Evolutionary conservation across 2,329 filamentous ascomycete species (phyloP), one percentile per base, ranked within the genome.

Genomic region (Canariomyces notabilis): DNA sequence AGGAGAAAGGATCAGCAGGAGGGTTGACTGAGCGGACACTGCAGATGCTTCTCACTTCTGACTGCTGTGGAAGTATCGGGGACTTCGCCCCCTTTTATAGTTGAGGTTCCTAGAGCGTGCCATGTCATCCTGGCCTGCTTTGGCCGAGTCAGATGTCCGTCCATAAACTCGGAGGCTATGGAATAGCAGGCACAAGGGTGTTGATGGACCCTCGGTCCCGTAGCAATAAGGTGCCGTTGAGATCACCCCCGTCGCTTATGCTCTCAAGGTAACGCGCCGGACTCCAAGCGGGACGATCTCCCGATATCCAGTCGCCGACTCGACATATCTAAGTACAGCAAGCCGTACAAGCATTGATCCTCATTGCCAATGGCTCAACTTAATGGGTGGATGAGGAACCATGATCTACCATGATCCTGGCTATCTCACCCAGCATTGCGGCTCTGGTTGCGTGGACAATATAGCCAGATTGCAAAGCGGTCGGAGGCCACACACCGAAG

Each of bases 391-490:
- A 19, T 9, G 21, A n/a, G 29, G 5, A 37, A n/a, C n/a, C n/a
- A n/a, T n/a, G n/a, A n/a, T n/a, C n/a, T n/a, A n/a, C n/a, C 26
- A 8, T 29, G 43, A 33, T 45, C 36, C 37, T 11, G 16, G 26
- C 16, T 11, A 32, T 2, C 16, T 3, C 22, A 18, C 5, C 32
- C 35, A 43, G 52, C 52, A 57, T 59, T 53, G 54, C 51, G 56
- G 52, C 50, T 54, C 49, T 56, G 51, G 53, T 54, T 52, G 44
- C 36, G 12, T 19, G 34, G 21, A 6, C 15, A 49, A 48, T 54
- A 55, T 57, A 57, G 53, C 39, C 52, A 53, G 44, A 57, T 56
- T 54, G 39, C 23, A 33, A 16, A 19, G 29, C 12, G 15, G 38
- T 44, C 46, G 46, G 47, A 45, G 39, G 19, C 19, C 16, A 36